Evolutionary conservation across 108 stramenopile genomes (phyloP).

Genomic region (Nitzschia palea): DNA sequence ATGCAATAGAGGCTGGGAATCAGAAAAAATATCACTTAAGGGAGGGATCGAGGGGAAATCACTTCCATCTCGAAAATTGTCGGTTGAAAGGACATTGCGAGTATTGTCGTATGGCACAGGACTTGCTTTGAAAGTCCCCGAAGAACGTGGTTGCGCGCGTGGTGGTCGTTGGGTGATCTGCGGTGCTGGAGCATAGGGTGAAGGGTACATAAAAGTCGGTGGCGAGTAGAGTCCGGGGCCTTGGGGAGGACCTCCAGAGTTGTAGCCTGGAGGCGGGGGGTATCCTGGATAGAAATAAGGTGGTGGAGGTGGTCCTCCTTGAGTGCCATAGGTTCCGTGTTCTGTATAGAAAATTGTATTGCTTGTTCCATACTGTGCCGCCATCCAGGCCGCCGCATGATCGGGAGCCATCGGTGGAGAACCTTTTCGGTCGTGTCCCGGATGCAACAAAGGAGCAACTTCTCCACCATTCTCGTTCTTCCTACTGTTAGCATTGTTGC

Average conservation of each 20-base stretch:
- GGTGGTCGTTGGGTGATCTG: conserved; percentile 6
- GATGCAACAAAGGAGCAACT: background rate
- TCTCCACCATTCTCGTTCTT: background rate
- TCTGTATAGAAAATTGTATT: too few relatives aligned
- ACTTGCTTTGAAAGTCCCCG: background rate
- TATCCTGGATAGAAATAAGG: conserved; percentile 1
- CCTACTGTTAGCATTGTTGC: background rate
- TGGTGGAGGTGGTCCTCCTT: background rate
- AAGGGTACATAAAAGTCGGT: background rate
- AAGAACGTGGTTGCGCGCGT: conserved; percentile 1
- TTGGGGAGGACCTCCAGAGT: background rate
- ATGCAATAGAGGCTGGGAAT: background rate
- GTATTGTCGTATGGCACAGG: background rate
- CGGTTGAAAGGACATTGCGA: background rate
- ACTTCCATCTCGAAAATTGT: background rate
- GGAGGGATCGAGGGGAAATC: conserved; percentile 10
- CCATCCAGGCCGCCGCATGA: conserved; percentile 10
- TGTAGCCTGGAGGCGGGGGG: conserved; percentile 4
- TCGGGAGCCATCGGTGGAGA: background rate
- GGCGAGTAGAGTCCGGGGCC: background rate
- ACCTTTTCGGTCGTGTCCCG: background rate
- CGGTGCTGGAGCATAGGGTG: conserved; percentile 7
- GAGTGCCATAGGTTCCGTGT: too few relatives aligned
- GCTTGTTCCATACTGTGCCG: conserved; percentile 9
- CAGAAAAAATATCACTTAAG: conserved; percentile 12